phyloP scores from a whole-genome alignment of 2,329 filamentous ascomycete species.

The Septoria linicola region DNA sequence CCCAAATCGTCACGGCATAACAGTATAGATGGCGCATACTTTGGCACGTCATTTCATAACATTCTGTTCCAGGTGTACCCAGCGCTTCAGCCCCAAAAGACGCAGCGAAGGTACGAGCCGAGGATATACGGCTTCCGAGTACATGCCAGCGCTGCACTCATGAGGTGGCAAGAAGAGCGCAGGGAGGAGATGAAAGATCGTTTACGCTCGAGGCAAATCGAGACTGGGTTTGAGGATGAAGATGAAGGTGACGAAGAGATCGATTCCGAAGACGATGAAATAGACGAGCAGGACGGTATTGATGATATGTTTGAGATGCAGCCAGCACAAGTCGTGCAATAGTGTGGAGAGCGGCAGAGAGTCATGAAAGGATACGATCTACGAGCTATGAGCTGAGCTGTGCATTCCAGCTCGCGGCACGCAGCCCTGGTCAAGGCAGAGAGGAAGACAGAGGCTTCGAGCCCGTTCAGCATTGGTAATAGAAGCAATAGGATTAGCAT shows the following conservation, averaged over 20 bases:
- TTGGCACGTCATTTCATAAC: slow-evolving; percentile 97
- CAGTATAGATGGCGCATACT: slow-evolving; percentile 95
- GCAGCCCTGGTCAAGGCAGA: too few relatives aligned
- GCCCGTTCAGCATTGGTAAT: too few relatives aligned
- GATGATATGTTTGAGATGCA: slow-evolving; percentile 45
- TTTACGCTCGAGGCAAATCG: slow-evolving; percentile 66
- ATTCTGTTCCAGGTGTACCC: slow-evolving; percentile 99
- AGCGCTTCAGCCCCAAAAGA: slow-evolving; percentile 82
- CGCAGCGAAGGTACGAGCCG: slow-evolving; percentile 79
- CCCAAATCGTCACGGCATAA: slow-evolving; percentile 96
- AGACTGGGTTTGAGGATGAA: slow-evolving; percentile 76
- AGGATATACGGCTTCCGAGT: slow-evolving; percentile 94
- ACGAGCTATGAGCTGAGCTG: too few relatives aligned
- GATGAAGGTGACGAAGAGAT: slow-evolving; percentile 60
- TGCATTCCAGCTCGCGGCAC: too few relatives aligned
- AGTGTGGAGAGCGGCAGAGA: not conserved
- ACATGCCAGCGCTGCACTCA: slow-evolving; percentile 81
- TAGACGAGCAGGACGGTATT: slow-evolving; percentile 56
- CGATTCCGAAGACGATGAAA: slow-evolving; percentile 56
- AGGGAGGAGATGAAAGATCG: slow-evolving; percentile 79
- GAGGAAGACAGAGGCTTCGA: too few relatives aligned
- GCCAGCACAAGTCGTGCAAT: slow-evolving; percentile 25
- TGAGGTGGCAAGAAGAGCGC: slow-evolving; percentile 84
- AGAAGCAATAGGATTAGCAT: too few relatives aligned
- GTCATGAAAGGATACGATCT: too few relatives aligned